Conservation (phyloP, 2,329 filamentous ascomycete genomes). For the Aspergillus spinulosporus region DNA sequence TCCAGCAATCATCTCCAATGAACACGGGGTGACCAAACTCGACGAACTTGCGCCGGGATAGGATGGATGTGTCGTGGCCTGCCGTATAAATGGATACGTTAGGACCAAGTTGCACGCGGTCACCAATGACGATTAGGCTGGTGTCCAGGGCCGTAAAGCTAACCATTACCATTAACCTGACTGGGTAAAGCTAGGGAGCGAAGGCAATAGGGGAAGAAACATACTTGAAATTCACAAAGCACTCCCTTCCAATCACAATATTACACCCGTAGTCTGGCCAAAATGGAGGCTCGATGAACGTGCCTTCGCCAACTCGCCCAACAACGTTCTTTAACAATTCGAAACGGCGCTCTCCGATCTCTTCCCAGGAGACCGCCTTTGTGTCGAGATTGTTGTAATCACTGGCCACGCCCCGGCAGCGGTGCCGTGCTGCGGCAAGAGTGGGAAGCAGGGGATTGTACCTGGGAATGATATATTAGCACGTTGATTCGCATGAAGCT, state of each 20-base stretch:
- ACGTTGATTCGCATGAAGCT: neutral
- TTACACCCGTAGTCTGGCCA: constrained; percentile 36
- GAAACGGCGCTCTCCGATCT: constrained; percentile 28
- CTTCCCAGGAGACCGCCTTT: constrained; percentile 27
- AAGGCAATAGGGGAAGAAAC: too few species aligned
- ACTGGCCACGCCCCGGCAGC: constrained; percentile 26
- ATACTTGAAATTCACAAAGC: constrained; percentile 34
- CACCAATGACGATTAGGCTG: constrained; percentile 54
- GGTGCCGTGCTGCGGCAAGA: constrained; percentile 31
- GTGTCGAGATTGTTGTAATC: constrained; percentile 35
- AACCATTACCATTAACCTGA: too few species aligned
- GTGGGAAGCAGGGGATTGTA: constrained; percentile 31
- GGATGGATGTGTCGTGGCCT: constrained; percentile 48
- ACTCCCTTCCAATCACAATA: constrained; percentile 32
- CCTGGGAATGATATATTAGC: constrained; percentile 16
- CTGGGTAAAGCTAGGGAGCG: too few species aligned
- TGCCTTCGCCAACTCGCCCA: constrained; percentile 31
- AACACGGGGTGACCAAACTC: constrained; percentile 52
- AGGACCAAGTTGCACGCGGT: constrained; percentile 55
- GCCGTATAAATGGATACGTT: constrained; percentile 56
- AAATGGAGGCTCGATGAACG: constrained; percentile 36
- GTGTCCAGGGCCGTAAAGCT: constrained; percentile 55
- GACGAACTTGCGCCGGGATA: constrained; percentile 49
- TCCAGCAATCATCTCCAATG: constrained; percentile 53
- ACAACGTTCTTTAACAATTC: constrained; percentile 31